phyloP scores from a whole-genome alignment of 2,329 filamentous ascomycete genomes.

The Colletotrichum sp. region DNA sequence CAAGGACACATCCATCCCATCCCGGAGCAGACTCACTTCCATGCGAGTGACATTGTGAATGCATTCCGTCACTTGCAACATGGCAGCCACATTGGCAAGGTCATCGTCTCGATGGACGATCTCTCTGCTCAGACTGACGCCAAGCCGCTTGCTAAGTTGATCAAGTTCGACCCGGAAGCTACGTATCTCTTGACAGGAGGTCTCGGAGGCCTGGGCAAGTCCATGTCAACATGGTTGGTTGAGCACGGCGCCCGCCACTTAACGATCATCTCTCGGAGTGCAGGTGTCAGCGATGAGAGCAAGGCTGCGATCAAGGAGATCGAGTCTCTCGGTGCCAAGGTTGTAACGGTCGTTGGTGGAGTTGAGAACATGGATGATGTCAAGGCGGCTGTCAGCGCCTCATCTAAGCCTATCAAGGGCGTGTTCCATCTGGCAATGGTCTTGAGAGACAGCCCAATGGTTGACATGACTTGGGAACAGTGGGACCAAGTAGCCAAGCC shows the following conservation, averaged over 20 bases:
- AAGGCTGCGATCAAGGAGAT: slow-evolving; percentile 23
- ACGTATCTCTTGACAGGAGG: background rate
- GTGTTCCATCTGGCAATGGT: slow-evolving; percentile 28
- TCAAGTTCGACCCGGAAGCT: slow-evolving; percentile 11
- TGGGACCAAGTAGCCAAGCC: background rate
- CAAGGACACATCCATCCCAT: slow-evolving; percentile 19
- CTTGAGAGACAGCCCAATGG: background rate
- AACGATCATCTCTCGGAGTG: slow-evolving; percentile 20
- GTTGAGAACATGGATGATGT: slow-evolving; percentile 13
- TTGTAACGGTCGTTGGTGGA: background rate
- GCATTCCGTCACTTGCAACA: slow-evolving; percentile 49
- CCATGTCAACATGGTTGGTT: background rate
- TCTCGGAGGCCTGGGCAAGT: background rate
- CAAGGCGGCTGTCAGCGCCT: slow-evolving; percentile 14
- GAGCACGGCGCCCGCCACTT: slow-evolving; percentile 24
- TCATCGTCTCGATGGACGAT: slow-evolving; percentile 34
- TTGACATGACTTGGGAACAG: background rate
- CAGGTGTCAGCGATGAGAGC: background rate
- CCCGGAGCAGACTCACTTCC: slow-evolving; percentile 26
- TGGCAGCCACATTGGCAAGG: slow-evolving; percentile 49
- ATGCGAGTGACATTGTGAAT: slow-evolving; percentile 31
- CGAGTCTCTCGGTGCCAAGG: background rate
- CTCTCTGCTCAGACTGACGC: background rate
- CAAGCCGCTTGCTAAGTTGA: background rate
- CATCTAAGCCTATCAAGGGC: slow-evolving; percentile 32